phyloP scores from a whole-genome alignment of 2,329 filamentous ascomycete genomes.

The Aspergillus costaricaensis region DNA sequence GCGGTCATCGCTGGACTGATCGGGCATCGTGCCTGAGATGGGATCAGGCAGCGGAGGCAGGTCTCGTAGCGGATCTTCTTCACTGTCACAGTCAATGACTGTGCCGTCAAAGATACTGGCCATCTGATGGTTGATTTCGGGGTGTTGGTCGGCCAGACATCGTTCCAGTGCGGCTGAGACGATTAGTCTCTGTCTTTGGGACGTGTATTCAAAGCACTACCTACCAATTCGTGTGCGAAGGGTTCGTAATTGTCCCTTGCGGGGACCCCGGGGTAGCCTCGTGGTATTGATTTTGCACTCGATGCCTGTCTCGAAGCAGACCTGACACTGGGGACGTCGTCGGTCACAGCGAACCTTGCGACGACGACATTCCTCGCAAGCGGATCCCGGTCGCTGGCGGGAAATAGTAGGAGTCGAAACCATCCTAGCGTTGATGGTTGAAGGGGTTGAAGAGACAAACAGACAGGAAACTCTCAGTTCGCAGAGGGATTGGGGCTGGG shows the following conservation, averaged over 20 bases:
- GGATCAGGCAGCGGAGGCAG: background rate
- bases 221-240: conserved; percentile 32
- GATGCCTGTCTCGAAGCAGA: conserved; percentile 31
- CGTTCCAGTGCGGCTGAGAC: conserved; percentile 29
- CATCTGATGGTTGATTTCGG: conserved; percentile 23
- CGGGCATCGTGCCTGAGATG: background rate
- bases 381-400: conserved; percentile 31
- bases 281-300: conserved; percentile 31
- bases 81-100: conserved; percentile 18
- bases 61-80: conserved; percentile 19
- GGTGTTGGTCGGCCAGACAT: conserved; percentile 29
- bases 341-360: conserved; percentile 34
- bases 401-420: conserved; percentile 18
- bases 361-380: conserved; percentile 34
- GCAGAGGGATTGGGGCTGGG: background rate
- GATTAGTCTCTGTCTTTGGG: background rate
- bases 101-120: conserved; percentile 16
- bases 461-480: background rate
- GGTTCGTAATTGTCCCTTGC: conserved; percentile 32
- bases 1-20: background rate
- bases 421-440: conserved; percentile 5
- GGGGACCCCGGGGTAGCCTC: conserved; percentile 29
- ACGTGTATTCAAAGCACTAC: background rate
- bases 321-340: conserved; percentile 28
- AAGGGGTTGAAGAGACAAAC: background rate